Base-by-base conservation (phyloP, 176 grass and related monocot genomes). In the Rhipidocladum racemiflorum region DNA sequence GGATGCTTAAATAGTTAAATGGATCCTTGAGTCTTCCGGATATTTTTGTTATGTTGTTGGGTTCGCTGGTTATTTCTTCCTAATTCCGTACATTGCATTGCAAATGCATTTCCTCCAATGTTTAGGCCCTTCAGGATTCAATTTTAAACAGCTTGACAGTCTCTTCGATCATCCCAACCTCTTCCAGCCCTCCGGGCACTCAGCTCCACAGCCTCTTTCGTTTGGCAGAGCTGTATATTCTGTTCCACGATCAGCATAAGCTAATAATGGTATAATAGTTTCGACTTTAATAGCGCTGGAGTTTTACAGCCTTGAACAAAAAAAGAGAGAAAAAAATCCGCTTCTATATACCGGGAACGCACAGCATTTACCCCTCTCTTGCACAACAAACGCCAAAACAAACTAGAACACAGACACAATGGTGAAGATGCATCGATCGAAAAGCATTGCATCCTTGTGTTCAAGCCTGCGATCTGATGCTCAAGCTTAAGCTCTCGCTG, bases 401-500 rank as follows among this genome's bases (percentile, higher is more conserved):
- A 65, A 25, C 21, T 21, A 56, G 79, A 34, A 81, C 21, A 83
- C 0, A 27, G 4, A 32, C 13, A 27, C 38, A n/a, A 39, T n/a
- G 44, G 4, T 38, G 61, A 44, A 38, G 42, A 9, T 29, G 80
- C 57, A 46, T 27, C 35, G 0, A 16, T 54, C 9, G 53, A 71
- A 56, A 71, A 82, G 28, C 65, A 77, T 40, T 25, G 48, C 45
- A 38, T 50, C 42, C 6, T 39, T 50, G 16, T 53, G 21, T 55
- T 77, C 65, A 78, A 1, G n/a, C 66, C 79, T 83, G 79, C 0
- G 74, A 86, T 68, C 53, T 74, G 59, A 83, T 17, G 67, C 88
- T 86, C 73, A 86, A 43, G 61, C 80, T 92, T 16, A 96, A 79
- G 84, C 87, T 97, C 70, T 92, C 94, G 72, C 91, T 97, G 80